These are phyloP conservation scores for Mycena amicta DNA, from an alignment of 768 basidiomycete species.

Conservation along the genomic window DNA sequence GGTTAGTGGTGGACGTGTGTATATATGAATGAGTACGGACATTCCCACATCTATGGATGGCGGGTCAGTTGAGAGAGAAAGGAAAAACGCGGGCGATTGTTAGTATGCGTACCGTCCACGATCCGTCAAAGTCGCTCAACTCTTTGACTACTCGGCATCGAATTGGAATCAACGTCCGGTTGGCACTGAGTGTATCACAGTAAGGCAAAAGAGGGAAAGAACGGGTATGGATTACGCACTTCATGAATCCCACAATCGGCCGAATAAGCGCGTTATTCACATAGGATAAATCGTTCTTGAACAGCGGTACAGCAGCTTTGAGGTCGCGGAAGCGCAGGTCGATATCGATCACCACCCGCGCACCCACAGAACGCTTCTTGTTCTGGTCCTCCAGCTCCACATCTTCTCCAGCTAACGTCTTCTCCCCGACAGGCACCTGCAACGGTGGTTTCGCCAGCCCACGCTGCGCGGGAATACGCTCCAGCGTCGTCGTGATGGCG, in stretches of 20 bases:
- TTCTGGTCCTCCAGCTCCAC: constrained; percentile 29
- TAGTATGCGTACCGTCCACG: constrained; percentile 78
- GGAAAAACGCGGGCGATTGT: no score
- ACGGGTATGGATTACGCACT: constrained; percentile 53
- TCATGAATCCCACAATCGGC: constrained; percentile 98
- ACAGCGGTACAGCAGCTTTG: constrained; percentile 93
- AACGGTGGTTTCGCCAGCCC: constrained; percentile 87
- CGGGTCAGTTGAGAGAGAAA: constrained; percentile 19
- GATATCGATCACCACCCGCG: constrained; percentile 80
- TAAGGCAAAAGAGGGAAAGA: constrained; percentile 9
- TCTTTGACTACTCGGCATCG: constrained; percentile 87
- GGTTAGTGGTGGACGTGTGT: constrained; percentile 19
- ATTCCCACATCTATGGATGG: constrained; percentile 81
- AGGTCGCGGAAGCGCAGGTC: constrained; percentile 93
- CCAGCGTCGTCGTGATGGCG: constrained; percentile 73
- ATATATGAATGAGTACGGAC: constrained; percentile 45
- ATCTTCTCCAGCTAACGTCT: constrained; percentile 35
- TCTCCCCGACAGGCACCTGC: constrained; percentile 60
- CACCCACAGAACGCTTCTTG: constrained; percentile 36
- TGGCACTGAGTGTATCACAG: no score
- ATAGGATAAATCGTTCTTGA: constrained; percentile 85
- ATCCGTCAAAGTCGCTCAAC: constrained; percentile 87
- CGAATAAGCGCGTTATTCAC: constrained; percentile 90
- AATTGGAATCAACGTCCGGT: constrained; percentile 92
- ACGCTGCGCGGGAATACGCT: constrained; percentile 81